Evolutionary conservation across 2,329 filamentous ascomycete genomes (phyloP).

Genomic region (Aschersonia sp.): DNA sequence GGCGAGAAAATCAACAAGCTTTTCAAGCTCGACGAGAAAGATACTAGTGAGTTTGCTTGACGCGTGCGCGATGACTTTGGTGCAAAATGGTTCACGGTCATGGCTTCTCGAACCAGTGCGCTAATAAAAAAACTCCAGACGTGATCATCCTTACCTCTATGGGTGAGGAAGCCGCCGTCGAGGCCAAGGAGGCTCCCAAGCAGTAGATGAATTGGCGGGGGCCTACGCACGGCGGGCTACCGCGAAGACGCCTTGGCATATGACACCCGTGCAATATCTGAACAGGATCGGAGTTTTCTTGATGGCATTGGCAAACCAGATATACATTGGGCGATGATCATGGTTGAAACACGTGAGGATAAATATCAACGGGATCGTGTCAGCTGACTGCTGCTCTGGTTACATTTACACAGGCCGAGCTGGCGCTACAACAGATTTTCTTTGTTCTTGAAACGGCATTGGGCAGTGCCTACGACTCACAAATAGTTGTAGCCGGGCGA

Average conservation of each 20-base stretch:
- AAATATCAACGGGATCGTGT: conserved; percentile 30
- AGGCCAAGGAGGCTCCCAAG: conserved; percentile 79
- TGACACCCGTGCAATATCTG: conserved; percentile 7
- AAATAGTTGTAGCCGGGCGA: conserved; percentile 17
- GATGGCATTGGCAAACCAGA: conserved; percentile 19
- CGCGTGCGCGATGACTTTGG: not conserved
- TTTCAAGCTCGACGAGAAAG: conserved; percentile 75
- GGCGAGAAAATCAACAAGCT: conserved; percentile 75
- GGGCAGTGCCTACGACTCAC: conserved; percentile 15
- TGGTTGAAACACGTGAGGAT: conserved; percentile 24
- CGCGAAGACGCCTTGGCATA: conserved; percentile 12
- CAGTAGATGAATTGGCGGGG: conserved; percentile 10
- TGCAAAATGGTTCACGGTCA: too few species aligned
- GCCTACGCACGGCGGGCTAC: conserved; percentile 9
- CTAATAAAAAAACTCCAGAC: conserved; percentile 34
- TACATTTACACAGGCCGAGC: conserved; percentile 11
- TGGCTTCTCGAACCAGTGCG: not conserved
- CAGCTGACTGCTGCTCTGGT: conserved; percentile 22
- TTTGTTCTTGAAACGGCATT: conserved; percentile 22
- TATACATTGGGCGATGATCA: conserved; percentile 20
- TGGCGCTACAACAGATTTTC: conserved; percentile 14
- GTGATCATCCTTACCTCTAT: conserved; percentile 89
- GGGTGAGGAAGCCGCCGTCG: conserved; percentile 86
- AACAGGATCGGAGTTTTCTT: conserved; percentile 13
- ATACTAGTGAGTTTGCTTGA: conserved; percentile 59